These are phyloP conservation scores for Quercus suber DNA, from an alignment of 306 rosid genomes.

Conservation along the genomic window DNA sequence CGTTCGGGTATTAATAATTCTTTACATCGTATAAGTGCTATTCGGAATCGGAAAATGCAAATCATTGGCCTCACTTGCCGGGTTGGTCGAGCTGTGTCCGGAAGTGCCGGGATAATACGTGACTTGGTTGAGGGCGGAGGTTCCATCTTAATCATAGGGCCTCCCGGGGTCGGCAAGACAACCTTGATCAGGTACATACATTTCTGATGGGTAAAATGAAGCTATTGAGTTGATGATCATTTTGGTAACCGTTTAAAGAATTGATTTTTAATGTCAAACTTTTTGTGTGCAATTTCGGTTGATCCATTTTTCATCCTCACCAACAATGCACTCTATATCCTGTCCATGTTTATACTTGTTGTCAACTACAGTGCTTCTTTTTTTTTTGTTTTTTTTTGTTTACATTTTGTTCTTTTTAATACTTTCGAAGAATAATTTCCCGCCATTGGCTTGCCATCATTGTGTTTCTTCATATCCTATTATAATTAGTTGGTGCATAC, in stretches of 20 bases:
- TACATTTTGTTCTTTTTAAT: neutral
- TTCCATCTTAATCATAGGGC: conserved; percentile 94
- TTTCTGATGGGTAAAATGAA: neutral
- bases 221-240: neutral
- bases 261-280: neutral
- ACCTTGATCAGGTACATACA: conserved; percentile 76
- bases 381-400: neutral
- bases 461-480: neutral
- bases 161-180: conserved; percentile 99
- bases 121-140: conserved; percentile 79
- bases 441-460: neutral
- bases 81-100: conserved; percentile 84
- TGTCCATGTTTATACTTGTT: neutral
- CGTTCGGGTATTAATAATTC: conserved; percentile 91
- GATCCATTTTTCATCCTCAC: neutral
- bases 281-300: neutral
- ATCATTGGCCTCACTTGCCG: conserved; percentile 97
- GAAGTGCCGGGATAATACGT: conserved; percentile 87
- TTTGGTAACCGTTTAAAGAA: neutral
- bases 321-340: neutral
- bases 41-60: conserved; percentile 87
- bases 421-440: neutral
- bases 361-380: neutral
- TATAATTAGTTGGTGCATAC: neutral
- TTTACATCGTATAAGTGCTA: conserved; percentile 93